Base-by-base conservation (phyloP, 495 filamentous ascomycete genomes). In the Massariosphaeria phaeospora region DNA sequence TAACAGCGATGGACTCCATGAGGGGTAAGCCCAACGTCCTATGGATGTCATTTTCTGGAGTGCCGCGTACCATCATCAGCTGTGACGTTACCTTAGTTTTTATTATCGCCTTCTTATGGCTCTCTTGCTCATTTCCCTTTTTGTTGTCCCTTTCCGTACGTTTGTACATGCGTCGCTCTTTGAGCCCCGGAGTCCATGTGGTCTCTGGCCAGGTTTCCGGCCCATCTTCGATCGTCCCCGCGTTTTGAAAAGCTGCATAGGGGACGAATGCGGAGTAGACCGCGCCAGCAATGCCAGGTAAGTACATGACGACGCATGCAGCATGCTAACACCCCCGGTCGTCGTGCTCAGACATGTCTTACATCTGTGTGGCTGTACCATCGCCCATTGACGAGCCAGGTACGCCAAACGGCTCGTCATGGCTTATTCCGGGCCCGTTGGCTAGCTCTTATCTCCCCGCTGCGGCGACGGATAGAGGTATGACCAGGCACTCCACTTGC, bases 281-380 rank as follows among this genome's bases (percentile, higher is more conserved):
- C 40, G 20, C 3, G 17, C 40, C 21, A n/a, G 20, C 15, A 15
- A 12, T 38, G 18, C 5, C 21, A 10, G 34, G 25, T 24, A 27
- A 9, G 45, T n/a, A 33, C 17, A 27, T 29, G 36, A 38, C n/a
- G 23, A 31, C 10, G 33, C 34, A 25, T 20, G 6, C 2, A 11
- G 3, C 3, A 46, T 47, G 8, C 12, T 29, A 3, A 34, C 3
- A 30, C 10, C 7, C 2, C 26, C 24, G 12, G 38, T 39, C 15
- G 17, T 25, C 41, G 41, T 52, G 48, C 25, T 26, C 35, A 52
- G 25, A 25, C 34, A 26, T 38, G n/a, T 36, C 11, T 24, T 36
- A 20, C 31, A 17, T 8, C 25, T 21, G 24, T 20, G 34, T 35
- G 48, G 26, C 34, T 52, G 20, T 30, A 21, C 20, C 23, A 13